A percentile compares a stretch with the other conserved stretches of the same genome.
These are phyloP conservation scores for Mycena chlorophos DNA, from an alignment of 768 basidiomycete species.

Conservation along the genomic window DNA sequence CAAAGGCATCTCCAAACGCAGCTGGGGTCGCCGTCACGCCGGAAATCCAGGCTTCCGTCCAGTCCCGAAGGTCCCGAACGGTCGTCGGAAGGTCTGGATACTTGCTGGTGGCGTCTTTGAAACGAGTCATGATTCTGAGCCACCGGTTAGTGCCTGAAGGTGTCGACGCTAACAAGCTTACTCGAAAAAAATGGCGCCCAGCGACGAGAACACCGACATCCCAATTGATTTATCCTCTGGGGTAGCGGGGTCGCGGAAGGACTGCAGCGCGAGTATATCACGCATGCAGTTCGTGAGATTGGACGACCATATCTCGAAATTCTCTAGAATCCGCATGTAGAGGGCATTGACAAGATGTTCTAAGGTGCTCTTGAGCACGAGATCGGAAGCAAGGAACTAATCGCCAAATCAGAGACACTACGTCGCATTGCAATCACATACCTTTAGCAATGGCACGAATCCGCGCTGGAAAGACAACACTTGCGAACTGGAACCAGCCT, in stretches of 20 bases:
- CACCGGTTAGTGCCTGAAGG: slow-evolving; percentile 15
- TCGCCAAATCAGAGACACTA: neutral
- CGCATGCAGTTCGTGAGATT: slow-evolving; percentile 44
- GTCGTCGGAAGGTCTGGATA: slow-evolving; percentile 45
- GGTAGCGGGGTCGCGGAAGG: slow-evolving; percentile 33
- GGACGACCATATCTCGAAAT: slow-evolving; percentile 43
- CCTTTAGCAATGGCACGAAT: slow-evolving; percentile 54
- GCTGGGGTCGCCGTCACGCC: slow-evolving; percentile 40
- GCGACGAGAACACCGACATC: slow-evolving; percentile 43
- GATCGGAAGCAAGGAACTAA: slow-evolving; percentile 61
- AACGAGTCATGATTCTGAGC: slow-evolving; percentile 42
- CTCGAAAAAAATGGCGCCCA: slow-evolving; percentile 54
- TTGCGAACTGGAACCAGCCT: slow-evolving; percentile 34
- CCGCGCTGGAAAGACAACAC: slow-evolving; percentile 61
- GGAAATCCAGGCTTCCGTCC: slow-evolving; percentile 49
- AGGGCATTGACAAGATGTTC: slow-evolving; percentile 49
- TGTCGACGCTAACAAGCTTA: slow-evolving; percentile 30
- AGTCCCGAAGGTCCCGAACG: slow-evolving; percentile 43
- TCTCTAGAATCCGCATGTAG: slow-evolving; percentile 46
- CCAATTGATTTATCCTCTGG: slow-evolving; percentile 31
- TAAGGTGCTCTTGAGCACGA: slow-evolving; percentile 57
- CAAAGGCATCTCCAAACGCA: slow-evolving; percentile 48
- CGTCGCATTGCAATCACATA: slow-evolving; percentile 24
- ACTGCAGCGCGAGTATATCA: slow-evolving; percentile 35
- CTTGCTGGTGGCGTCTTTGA: slow-evolving; percentile 52